Base-by-base conservation (phyloP, 2,329 filamentous ascomycete genomes). In the Aureobasidium leucospermi region DNA sequence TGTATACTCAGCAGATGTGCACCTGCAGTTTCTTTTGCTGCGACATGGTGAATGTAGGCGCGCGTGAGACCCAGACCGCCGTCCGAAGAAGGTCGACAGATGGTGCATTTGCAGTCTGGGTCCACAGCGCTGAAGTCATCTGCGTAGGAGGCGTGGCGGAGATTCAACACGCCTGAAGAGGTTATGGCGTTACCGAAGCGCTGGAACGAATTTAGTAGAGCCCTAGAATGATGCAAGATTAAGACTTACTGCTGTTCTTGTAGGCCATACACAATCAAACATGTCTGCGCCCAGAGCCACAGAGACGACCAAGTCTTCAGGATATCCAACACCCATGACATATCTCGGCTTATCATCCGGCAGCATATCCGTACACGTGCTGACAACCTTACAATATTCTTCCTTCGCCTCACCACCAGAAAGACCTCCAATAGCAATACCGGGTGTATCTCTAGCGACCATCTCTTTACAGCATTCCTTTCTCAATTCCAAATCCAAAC, bases 201-300 rank as follows among this genome's bases (percentile, higher is more conserved):
- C 70, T 84, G 59, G 10, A 19, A 32, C 28, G 34, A 38, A 46
- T 48, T 32, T 16, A 32, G 39, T 1, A 6, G 6, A 2, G 28
- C 1, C 3, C 31, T 13, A 10, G 6, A 43, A 3, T 6, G 11
- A 31, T 5, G 11, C 8, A 6, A 9, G 15, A 29, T 15, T 38
- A 28, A n/a, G 47, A 70, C 79, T 70, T 75, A 84, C 82, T 7
- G 94, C 94, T 38, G 94, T 99, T 58, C 94, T 82, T 4, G 94
- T 97, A 1, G 94, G 95, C 94, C 94, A 99, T 6, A 99, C 94
- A 70, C 95, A 99, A 75, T 99, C 94, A 71, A 99, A 99, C 94
- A 99, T 99, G 75, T 99, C 94, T 51, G 94, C 94, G 3, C 94
- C 94, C 0, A 99, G 81, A 1, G 94, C 94, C 4, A 96, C 86